Evolutionary conservation across 306 rosid species (phyloP).

Genomic region (Hippophae tibetana): DNA sequence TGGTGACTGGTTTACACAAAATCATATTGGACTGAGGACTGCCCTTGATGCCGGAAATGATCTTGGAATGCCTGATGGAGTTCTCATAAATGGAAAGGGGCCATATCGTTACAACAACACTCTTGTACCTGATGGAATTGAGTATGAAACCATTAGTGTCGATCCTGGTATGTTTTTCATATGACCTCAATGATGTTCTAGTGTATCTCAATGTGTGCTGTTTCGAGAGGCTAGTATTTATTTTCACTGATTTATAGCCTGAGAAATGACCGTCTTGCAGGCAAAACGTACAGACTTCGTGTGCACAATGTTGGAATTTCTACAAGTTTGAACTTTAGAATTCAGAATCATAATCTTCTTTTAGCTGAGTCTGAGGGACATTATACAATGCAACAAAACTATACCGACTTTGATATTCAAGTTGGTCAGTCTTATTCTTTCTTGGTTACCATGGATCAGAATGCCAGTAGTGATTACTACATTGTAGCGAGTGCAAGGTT

Average conservation of each 20-base stretch:
- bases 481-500: slow-evolving; percentile 89
- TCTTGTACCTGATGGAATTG: slow-evolving; percentile 58
- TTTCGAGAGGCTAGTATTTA: too few species aligned
- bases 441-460: slow-evolving; percentile 68
- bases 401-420: slow-evolving; percentile 60
- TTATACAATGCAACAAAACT: slow-evolving; percentile 62
- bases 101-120: slow-evolving; percentile 75
- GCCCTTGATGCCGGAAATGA: slow-evolving; percentile 57
- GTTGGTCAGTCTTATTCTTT: slow-evolving; percentile 87
- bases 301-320: slow-evolving; percentile 87
- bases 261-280: slow-evolving; percentile 32
- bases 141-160: slow-evolving; percentile 44
- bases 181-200: too few species aligned
- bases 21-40: slow-evolving; percentile 38
- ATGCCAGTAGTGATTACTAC: slow-evolving; percentile 89
- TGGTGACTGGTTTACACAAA: too few species aligned
- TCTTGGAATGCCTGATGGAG: slow-evolving; percentile 86
- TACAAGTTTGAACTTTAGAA: slow-evolving; percentile 76
- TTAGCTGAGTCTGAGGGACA: slow-evolving; percentile 75
- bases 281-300: slow-evolving; percentile 73
- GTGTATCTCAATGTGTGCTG: too few species aligned
- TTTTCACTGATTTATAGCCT: too few species aligned
- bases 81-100: slow-evolving; percentile 91
- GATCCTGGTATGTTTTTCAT: slow-evolving; percentile 49
- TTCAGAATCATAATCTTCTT: slow-evolving; percentile 63